Base-by-base conservation (phyloP, 768 basidiomycete genomes). In the Trametes coccinea region DNA sequence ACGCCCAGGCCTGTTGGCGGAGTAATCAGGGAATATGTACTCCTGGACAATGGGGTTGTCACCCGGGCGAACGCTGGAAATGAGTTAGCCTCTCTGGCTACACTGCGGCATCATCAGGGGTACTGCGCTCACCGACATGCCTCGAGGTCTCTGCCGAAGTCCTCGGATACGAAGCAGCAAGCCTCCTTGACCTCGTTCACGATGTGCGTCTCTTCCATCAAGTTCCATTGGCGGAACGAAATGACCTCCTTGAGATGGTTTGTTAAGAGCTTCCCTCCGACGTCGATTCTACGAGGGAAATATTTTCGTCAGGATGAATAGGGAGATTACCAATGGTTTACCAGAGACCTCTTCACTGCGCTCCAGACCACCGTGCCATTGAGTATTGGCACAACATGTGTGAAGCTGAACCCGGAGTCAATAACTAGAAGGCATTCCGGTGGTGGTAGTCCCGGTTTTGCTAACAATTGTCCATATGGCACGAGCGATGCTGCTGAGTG, bases 171-270 rank as follows among this genome's bases (percentile, higher is more conserved):
- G 73, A 88, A 97, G 75, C 93, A 95, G 72, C 93, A 95, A 14
- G 84, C 74, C 74, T 98, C 94, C 74, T 96, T 95, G 68, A 93
- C 89, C 69, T 90, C 84, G 76, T 96, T 95, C 80, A 97, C 88
- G 71, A 98, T 90, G 73, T 89, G 85, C 2, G 93, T 95, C 73
- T 98, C 90, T 69, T 97, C 94, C 88, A 95, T 95, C 92, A 98
- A 93, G 73, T 98, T 93, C 92, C 93, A 98, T 71, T 98, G 95
- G 46, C 96, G 87, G 73, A 91, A 98, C 11, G 94, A 96, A 5
- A 95, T 85, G 47, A 95, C 81, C 70, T 95, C 92, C 71, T 97
- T 97, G 27, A 98, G 82, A 53, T 96, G 92, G 75, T 98, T 98
- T 29, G 95, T 98, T 59, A 98, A 74, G 9, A 98, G 82, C 76